These are phyloP conservation scores for Gautieria morchelliformis DNA, from an alignment of 768 basidiomycete species.

Conservation along the genomic window DNA sequence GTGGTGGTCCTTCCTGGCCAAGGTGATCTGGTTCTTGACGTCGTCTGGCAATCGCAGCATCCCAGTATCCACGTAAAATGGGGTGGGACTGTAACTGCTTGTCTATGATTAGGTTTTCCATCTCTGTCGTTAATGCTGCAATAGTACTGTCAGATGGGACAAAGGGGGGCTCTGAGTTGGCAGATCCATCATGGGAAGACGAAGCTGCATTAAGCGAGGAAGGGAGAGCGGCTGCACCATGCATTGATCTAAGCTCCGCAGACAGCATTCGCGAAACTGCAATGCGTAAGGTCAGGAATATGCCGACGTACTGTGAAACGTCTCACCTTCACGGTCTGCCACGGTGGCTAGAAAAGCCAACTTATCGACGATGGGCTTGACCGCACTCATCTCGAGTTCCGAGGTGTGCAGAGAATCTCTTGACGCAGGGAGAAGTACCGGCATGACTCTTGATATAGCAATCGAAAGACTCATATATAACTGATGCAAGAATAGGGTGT, in stretches of 20 bases:
- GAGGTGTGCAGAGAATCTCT: constrained; percentile 20
- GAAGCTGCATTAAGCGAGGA: background rate
- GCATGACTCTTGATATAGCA: constrained; percentile 61
- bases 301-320: background rate
- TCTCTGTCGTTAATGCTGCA: constrained; percentile 38
- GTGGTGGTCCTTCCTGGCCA: background rate
- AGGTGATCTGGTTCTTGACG: background rate
- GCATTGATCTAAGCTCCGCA: constrained; percentile 44
- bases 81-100: constrained; percentile 42
- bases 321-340: constrained; percentile 48
- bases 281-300: background rate
- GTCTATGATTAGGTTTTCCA: constrained; percentile 61
- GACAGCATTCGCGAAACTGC: constrained; percentile 45
- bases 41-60: constrained; percentile 4
- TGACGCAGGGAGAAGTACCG: constrained; percentile 44
- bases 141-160: constrained; percentile 28
- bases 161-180: constrained; percentile 5
- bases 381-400: constrained; percentile 24
- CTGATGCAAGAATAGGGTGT: constrained; percentile 69
- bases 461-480: constrained; percentile 66
- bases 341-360: constrained; percentile 32
- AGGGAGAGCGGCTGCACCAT: constrained; percentile 15
- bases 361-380: constrained; percentile 25
- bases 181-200: constrained; percentile 3
- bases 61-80: constrained; percentile 9